Percentiles rank a stretch among this genome's conserved stretches.
Evolutionary conservation across 805 yeast species (phyloP).

Genomic region (Wickerhamiella qilinensis): DNA sequence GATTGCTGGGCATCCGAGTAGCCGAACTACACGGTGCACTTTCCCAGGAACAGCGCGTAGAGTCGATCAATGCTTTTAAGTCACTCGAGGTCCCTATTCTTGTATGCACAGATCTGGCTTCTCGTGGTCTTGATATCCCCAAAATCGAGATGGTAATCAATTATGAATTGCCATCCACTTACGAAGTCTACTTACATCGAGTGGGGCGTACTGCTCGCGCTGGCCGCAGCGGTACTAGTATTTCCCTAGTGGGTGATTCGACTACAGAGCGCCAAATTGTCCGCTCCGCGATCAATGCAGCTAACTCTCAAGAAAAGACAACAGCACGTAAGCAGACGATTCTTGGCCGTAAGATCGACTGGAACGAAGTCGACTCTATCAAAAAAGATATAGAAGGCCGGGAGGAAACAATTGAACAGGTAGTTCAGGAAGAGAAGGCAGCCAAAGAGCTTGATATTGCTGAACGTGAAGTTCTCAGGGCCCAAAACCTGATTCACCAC

Average conservation of each 20-base stretch:
- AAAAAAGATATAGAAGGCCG: conserved; percentile 45
- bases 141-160: conserved; percentile 90
- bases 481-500: conserved; percentile 68
- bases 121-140: conserved; percentile 98
- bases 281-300: conserved; percentile 70
- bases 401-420: conserved; percentile 49
- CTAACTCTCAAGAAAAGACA: conserved; percentile 28
- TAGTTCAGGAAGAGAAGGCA: conserved; percentile 71
- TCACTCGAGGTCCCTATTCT: conserved; percentile 69
- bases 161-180: conserved; percentile 87
- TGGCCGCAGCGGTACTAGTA: conserved; percentile 86
- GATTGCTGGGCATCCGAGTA: conserved; percentile 61
- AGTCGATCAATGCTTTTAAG: conserved; percentile 68
- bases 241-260: conserved; percentile 86
- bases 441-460: conserved; percentile 78
- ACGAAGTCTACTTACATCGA: conserved; percentile 87
- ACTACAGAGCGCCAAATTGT: conserved; percentile 79
- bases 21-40: conserved; percentile 68
- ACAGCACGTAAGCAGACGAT: conserved; percentile 34
- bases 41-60: conserved; percentile 81
- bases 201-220: conserved; percentile 99
- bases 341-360: conserved; percentile 81
- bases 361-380: conserved; percentile 65
- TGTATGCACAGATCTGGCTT: conserved; percentile 94
- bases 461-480: conserved; percentile 78